phyloP scores from a whole-genome alignment of 371 early-diverging fungal genomes.

The Synchytrium microbalum region DNA sequence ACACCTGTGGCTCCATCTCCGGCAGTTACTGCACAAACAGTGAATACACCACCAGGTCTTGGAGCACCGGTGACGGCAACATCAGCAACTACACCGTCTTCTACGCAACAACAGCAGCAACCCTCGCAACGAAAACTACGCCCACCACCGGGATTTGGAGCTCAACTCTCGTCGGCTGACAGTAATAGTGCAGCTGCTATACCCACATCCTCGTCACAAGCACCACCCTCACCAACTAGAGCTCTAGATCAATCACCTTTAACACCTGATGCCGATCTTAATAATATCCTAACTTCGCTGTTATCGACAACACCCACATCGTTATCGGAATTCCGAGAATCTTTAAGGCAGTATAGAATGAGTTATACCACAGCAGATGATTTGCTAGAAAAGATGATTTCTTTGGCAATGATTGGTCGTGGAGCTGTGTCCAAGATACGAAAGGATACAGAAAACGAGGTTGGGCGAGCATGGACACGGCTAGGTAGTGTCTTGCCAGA shows the following conservation, averaged over 20 bases:
- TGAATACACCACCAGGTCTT: not conserved
- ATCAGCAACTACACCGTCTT: conserved; percentile 2
- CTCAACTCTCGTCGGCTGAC: conserved; percentile 14
- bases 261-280: conserved; percentile 19
- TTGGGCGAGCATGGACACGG: conserved; percentile 28
- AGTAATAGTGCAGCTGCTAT: conserved; percentile 1
- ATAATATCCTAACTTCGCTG: conserved; percentile 20
- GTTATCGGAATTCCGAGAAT: conserved; percentile 49
- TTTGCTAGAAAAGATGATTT: conserved; percentile 47
- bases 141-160: conserved; percentile 37
- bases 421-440: conserved; percentile 35
- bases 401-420: conserved; percentile 26
- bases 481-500: conserved; percentile 31
- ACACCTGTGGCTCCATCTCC: not conserved
- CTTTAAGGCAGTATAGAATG: conserved; percentile 50
- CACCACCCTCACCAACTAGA: not conserved
- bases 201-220: conserved; percentile 1
- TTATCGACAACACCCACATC: conserved; percentile 15
- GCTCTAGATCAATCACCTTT: not conserved
- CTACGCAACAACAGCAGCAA: not conserved
- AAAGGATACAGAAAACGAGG: conserved; percentile 23
- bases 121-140: conserved; percentile 11
- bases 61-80: conserved; percentile 8
- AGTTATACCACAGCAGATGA: conserved; percentile 42
- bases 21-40: not conserved